A percentile compares a stretch with the other conserved stretches of the same genome.
These are phyloP conservation scores for Lecanicillium sp. DNA, from an alignment of 2,329 filamentous ascomycete genomes.

Conservation along the genomic window DNA sequence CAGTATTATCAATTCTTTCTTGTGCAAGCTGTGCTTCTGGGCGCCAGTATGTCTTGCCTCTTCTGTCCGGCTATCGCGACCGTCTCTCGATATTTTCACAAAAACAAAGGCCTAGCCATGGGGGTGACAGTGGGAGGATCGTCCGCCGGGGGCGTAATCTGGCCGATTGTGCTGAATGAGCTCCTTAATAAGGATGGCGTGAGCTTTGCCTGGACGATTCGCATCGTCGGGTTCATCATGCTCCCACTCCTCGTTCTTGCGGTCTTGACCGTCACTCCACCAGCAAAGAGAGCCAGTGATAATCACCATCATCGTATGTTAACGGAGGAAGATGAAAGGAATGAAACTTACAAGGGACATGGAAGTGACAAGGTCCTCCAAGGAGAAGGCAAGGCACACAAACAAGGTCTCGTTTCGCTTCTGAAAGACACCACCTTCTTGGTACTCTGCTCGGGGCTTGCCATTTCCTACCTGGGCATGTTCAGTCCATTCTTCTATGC, in stretches of 20 bases:
- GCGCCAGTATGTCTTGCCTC: slow-evolving; percentile 62
- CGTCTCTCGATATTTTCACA: slow-evolving; percentile 69
- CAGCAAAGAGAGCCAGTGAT: slow-evolving; percentile 40
- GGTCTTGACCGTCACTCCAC: slow-evolving; percentile 40
- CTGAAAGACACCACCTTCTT: slow-evolving; percentile 2
- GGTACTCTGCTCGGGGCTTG: slow-evolving; percentile 1
- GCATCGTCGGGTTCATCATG: slow-evolving; percentile 32
- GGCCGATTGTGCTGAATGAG: slow-evolving; percentile 36
- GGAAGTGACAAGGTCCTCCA: neutral
- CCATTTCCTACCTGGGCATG: slow-evolving; percentile 35
- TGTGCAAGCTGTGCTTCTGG: slow-evolving; percentile 62
- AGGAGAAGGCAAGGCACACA: neutral
- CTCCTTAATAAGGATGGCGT: slow-evolving; percentile 31
- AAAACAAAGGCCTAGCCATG: slow-evolving; percentile 63
- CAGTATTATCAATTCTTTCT: slow-evolving; percentile 76
- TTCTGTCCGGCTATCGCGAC: slow-evolving; percentile 71
- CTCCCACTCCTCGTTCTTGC: slow-evolving; percentile 33
- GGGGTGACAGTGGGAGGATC: slow-evolving; percentile 69
- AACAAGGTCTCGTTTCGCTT: neutral
- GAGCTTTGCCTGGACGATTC: slow-evolving; percentile 34
- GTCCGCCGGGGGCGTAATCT: slow-evolving; percentile 56
- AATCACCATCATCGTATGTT: slow-evolving; percentile 49
- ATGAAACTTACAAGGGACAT: neutral
- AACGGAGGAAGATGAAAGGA: neutral
- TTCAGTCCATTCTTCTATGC: slow-evolving; percentile 63